A percentile compares a stretch with the other conserved stretches of the same genome.
Evolutionary conservation across 768 basidiomycete species (phyloP).

Genomic region (Cystobasidium onofrii): DNA sequence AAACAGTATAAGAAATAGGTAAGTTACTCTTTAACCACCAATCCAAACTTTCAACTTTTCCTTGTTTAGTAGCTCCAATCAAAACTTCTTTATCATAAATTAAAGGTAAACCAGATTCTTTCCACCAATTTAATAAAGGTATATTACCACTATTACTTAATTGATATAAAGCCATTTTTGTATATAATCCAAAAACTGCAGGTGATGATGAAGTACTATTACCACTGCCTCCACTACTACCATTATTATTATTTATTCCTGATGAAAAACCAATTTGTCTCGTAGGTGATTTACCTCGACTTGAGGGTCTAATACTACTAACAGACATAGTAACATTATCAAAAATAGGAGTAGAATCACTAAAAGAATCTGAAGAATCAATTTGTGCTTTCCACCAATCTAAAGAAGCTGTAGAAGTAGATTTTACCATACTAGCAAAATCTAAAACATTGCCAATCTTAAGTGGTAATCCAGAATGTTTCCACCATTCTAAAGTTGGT

Average conservation of each 20-base stretch:
- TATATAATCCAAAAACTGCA: constrained; percentile 49
- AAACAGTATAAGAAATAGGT: constrained; percentile 75
- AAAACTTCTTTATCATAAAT: constrained; percentile 73
- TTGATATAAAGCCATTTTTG: constrained; percentile 64
- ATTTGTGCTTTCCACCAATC: constrained; percentile 74
- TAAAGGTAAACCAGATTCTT: constrained; percentile 64
- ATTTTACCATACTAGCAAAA: constrained; percentile 61
- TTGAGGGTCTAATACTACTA: neutral
- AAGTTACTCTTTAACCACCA: constrained; percentile 81
- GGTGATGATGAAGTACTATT: neutral
- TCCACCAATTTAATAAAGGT: constrained; percentile 75
- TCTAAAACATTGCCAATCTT: constrained; percentile 81
- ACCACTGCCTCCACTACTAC: neutral
- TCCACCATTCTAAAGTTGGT: constrained; percentile 78
- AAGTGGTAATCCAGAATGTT: constrained; percentile 54
- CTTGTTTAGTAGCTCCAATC: constrained; percentile 69
- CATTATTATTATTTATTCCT: no score
- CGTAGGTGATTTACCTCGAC: neutral
- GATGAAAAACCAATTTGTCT: no score
- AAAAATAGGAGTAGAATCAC: neutral
- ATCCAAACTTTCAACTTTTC: constrained; percentile 69
- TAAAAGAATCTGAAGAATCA: constrained; percentile 42
- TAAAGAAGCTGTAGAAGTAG: constrained; percentile 62
- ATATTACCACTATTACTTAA: constrained; percentile 67
- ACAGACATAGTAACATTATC: neutral